phyloP scores from a whole-genome alignment of 257 asterid genomes.

The Fraxinus anomala region DNA sequence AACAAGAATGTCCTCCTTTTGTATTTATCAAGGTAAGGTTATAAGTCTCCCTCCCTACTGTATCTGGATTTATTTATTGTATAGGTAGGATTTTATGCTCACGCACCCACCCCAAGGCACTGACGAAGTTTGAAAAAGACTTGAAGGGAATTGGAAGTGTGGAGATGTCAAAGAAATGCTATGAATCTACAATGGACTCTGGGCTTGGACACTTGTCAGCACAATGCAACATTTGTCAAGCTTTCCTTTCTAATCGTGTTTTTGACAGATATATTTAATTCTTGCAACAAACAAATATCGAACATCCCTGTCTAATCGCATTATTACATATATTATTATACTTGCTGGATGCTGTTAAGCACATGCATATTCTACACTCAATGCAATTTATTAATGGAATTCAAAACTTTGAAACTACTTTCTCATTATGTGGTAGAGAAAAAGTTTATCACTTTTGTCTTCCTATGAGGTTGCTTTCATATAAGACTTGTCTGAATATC shows the following conservation, averaged over 20 bases:
- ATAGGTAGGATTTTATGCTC: background rate
- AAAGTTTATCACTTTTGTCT: background rate
- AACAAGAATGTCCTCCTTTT: slow-evolving; percentile 1
- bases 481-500: background rate
- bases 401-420: background rate
- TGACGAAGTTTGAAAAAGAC: background rate
- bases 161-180: background rate
- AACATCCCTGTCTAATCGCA: background rate
- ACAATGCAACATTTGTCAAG: background rate
- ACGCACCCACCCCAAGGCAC: background rate
- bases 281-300: background rate
- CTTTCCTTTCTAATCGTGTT: background rate
- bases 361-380: background rate
- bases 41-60: background rate
- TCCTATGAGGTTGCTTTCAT: background rate
- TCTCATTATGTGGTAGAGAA: background rate
- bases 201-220: background rate
- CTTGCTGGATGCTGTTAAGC: background rate
- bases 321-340: background rate
- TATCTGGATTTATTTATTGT: background rate
- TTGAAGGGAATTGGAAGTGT: background rate
- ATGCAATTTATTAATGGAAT: background rate
- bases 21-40: background rate
- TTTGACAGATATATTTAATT: background rate
- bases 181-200: background rate